A percentile compares a stretch with the other conserved stretches of the same genome.
Conservation (phyloP, 495 filamentous ascomycete species). For the Haplographium delicatum region DNA sequence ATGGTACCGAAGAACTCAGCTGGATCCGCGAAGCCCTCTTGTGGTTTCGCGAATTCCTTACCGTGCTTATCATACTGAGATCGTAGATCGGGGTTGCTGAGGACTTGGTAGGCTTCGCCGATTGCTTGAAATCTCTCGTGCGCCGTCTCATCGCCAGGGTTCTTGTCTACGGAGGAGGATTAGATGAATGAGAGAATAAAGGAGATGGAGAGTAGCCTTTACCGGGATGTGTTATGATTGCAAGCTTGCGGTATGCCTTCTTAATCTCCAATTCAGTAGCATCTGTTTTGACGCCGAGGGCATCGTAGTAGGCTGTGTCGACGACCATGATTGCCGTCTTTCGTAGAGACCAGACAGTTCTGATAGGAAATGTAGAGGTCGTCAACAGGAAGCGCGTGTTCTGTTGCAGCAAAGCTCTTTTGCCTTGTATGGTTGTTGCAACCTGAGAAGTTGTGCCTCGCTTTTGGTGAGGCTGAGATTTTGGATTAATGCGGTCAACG, state of each 20-base stretch:
- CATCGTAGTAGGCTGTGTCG: constrained; percentile 86
- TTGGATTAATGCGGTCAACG: not conserved
- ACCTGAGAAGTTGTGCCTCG: not conserved
- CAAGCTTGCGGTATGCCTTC: constrained; percentile 97
- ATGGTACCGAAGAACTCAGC: constrained; percentile 98
- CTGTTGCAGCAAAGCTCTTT: no score
- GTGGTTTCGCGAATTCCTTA: constrained; percentile 84
- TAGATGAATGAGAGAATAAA: not conserved
- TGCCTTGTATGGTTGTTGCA: not conserved
- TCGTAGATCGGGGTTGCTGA: constrained; percentile 79
- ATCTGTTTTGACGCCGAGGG: constrained; percentile 77
- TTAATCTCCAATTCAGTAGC: constrained; percentile 97
- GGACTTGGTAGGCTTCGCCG: constrained; percentile 96
- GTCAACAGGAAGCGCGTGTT: not conserved
- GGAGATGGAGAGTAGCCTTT: constrained; percentile 15
- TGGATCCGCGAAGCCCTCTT: constrained; percentile 90
- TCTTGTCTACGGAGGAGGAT: constrained; percentile 66
- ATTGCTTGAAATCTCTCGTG: constrained; percentile 91
- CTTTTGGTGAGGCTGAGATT: constrained; percentile 1
- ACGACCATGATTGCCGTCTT: constrained; percentile 58
- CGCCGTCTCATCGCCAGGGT: constrained; percentile 93
- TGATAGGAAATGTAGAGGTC: no score
- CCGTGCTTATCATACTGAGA: constrained; percentile 93
- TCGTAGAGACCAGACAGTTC: not conserved
- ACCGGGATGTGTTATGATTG: constrained; percentile 68